Base-by-base conservation (phyloP, 306 rosid genomes). In the Cucumis hystrix region DNA sequence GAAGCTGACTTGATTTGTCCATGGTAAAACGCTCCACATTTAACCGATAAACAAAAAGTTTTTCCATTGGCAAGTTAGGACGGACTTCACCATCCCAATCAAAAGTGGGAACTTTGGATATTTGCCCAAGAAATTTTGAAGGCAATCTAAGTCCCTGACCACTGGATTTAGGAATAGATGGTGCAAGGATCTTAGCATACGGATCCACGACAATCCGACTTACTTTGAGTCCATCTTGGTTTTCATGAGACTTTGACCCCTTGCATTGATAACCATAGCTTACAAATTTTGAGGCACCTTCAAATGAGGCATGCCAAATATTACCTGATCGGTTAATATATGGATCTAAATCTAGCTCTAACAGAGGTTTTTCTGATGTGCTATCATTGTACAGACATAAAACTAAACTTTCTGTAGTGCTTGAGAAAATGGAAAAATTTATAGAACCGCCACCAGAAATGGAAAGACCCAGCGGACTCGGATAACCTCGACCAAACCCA, bases 341-440 rank as follows among this genome's bases (percentile, higher is more conserved):
- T 56, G 90, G 90, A 84, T 95, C 98, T 54, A 95, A 86, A 84
- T 95, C 97, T 85, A 95, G 92, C 92, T 90, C 93, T 79, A 92
- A 83, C 73, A 88, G 91, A 75, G 98, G 98, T 81, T 83, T 75
- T 74, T 87, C 87, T 39, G 79, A 79, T 64, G 71, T 66, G 45
- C 74, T 74, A 56, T 83, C 86, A 79, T 85, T 88, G 82, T 89
- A 89, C 89, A 90, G 84, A 84, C 97, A 95, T 83, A 95, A 88
- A 77, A 89, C 87, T 86, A 92, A 86, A 66, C 96, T 71, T 81
- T 88, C 87, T 8, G 96, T 88, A 52, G 77, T 83, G 77, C 96
- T 90, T 7, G 97, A 90, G 80, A 86, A 88, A 72, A 92, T 77
- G 21, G 97, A 78, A 74, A 95, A 90, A 83, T 95, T 92, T 82